Evolutionary conservation across 495 filamentous ascomycete species (phyloP), one percentile per base, ranked within the genome.

Genomic region (Talaromyces ruber): DNA sequence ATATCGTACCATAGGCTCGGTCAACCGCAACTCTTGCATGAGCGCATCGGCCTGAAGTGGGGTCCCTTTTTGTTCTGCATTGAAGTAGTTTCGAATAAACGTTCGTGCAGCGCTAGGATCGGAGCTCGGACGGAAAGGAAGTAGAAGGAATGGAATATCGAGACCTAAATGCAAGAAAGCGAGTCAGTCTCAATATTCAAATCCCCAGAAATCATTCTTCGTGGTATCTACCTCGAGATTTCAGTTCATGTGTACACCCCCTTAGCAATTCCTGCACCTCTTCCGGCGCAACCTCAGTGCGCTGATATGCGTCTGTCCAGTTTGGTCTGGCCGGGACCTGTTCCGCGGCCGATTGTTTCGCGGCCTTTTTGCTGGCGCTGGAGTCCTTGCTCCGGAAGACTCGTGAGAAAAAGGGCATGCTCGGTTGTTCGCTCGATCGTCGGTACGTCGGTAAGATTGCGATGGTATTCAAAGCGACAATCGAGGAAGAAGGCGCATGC

Each of bases 51-150:
- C 93, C 59, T 74, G 79, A 52, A 90, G 73, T 22, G 77, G 74
- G 3, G 71, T 66, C 3, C 74, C 76, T 61, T 69, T 79, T 25
- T 81, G 76, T 53, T 75, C 67, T 4, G 73, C 72, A 71, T 88
- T 87, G 80, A 96, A 98, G 74, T 90, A 98, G 74, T 93, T 92
- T 61, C 93, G 89, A 65, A 98, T 86, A 69, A 98, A 97, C 21
- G 86, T 90, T 71, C 91, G 88, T 56, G 95, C 90, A 53, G 89
- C 88, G 75, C 90, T 95, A 21, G 93, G 86, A 71, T 98, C 92
- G 62, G 92, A 91, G 59, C 87, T 90, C 6, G 95, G 94, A 64
- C 94, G 87, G 75, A 97, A 98, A 7, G 94, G 95, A n/a, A 98
- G 84, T 21, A 98, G 86, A 55, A 98, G 79, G 73, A 98, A 97